Evolutionary conservation across 306 rosid genomes (phyloP).

Genomic region (Fagus crenata): DNA sequence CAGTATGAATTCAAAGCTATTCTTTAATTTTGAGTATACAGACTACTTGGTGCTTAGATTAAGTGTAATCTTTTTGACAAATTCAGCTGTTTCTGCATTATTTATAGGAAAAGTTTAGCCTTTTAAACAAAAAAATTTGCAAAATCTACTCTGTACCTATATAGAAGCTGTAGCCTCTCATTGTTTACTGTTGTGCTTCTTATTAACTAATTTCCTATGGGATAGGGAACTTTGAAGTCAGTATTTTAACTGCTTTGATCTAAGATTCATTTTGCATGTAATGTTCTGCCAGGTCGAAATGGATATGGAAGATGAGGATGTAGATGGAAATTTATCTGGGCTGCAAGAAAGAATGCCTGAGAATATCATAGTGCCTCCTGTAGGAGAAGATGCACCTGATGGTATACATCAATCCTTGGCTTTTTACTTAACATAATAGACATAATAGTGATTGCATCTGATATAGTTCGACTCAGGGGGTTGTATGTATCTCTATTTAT

Average conservation of each 20-base stretch:
- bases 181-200: background rate
- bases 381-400: conserved; percentile 43
- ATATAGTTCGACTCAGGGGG: too few species aligned
- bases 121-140: too few species aligned
- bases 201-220: background rate
- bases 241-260: background rate
- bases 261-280: background rate
- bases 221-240: background rate
- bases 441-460: conserved; percentile 1
- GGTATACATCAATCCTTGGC: conserved; percentile 31
- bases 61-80: too few species aligned
- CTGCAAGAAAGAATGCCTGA: conserved; percentile 52
- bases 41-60: background rate
- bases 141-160: background rate
- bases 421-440: background rate
- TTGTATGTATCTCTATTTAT: background rate
- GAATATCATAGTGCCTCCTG: conserved; percentile 42
- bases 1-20: background rate
- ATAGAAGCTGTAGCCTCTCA: background rate
- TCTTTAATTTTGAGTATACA: background rate
- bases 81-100: too few species aligned
- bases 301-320: conserved; percentile 85
- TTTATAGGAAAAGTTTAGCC: too few species aligned
- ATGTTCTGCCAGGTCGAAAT: conserved; percentile 79
- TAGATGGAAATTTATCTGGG: conserved; percentile 41